Evolutionary conservation across 768 basidiomycete species (phyloP).

Genomic region (Kwoniella dejecticola): DNA sequence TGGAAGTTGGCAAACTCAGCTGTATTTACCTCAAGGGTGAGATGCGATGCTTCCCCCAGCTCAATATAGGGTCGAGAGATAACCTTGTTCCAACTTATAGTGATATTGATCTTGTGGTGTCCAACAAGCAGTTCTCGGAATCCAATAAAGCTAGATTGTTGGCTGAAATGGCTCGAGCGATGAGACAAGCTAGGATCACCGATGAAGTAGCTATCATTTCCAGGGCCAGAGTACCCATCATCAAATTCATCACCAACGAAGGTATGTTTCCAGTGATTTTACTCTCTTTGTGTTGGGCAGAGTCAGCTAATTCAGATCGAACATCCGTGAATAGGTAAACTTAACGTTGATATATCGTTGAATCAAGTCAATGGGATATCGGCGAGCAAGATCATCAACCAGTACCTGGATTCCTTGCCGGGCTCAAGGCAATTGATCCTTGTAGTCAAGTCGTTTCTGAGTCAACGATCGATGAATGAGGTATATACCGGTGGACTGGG

Average conservation of each 20-base stretch:
- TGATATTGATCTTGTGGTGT: slow-evolving; percentile 91
- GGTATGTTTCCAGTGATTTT: slow-evolving; percentile 56
- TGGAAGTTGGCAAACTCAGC: slow-evolving; percentile 87
- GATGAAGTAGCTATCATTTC: slow-evolving; percentile 81
- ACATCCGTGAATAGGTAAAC: slow-evolving; percentile 61
- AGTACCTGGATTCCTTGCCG: slow-evolving; percentile 73
- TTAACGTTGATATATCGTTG: slow-evolving; percentile 90
- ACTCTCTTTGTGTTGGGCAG: too few species aligned
- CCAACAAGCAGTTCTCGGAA: slow-evolving; percentile 74
- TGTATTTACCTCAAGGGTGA: slow-evolving; percentile 90
- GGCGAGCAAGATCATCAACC: slow-evolving; percentile 76
- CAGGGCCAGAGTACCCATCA: slow-evolving; percentile 92
- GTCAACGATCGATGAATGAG: slow-evolving; percentile 91
- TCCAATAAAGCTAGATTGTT: slow-evolving; percentile 65
- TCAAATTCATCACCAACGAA: slow-evolving; percentile 85
- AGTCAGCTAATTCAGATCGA: too few species aligned
- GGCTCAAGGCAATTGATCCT: slow-evolving; percentile 82
- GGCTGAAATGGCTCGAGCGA: slow-evolving; percentile 72
- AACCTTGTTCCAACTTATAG: slow-evolving; percentile 57
- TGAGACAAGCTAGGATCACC: slow-evolving; percentile 75
- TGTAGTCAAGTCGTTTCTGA: slow-evolving; percentile 86
- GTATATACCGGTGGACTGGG: slow-evolving; percentile 96
- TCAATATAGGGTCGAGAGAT: neutral
- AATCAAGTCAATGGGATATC: slow-evolving; percentile 84
- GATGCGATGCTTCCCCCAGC: slow-evolving; percentile 45